Percentiles rank a stretch among this genome's conserved stretches.
phyloP scores from a whole-genome alignment of 106 monocot species.

The Agapanthus africanus region DNA sequence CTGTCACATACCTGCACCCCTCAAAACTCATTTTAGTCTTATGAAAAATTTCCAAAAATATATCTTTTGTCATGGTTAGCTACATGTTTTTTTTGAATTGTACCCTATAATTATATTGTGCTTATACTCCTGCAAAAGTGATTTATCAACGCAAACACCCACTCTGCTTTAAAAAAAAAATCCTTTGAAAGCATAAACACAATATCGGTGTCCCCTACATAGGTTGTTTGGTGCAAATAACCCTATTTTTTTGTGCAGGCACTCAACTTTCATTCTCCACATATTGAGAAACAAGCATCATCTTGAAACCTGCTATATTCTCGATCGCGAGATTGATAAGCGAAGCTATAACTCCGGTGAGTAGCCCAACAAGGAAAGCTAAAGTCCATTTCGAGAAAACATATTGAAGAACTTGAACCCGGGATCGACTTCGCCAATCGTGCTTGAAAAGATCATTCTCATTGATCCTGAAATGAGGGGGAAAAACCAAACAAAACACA shows the following conservation, averaged over 20 bases:
- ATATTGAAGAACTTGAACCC: slow-evolving; percentile 44
- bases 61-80: too few relatives aligned
- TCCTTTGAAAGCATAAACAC: too few relatives aligned
- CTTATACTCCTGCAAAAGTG: too few relatives aligned
- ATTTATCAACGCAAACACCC: neutral
- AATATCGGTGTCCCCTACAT: too few relatives aligned
- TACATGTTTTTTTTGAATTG: too few relatives aligned
- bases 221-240: too few relatives aligned
- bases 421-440: slow-evolving; percentile 62
- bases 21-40: neutral
- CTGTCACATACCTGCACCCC: slow-evolving; percentile 34
- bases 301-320: slow-evolving; percentile 55
- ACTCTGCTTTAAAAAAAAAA: neutral
- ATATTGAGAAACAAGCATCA: slow-evolving; percentile 23
- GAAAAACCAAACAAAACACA: neutral
- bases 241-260: too few relatives aligned
- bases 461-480: slow-evolving; percentile 36
- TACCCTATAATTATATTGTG: too few relatives aligned
- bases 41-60: too few relatives aligned
- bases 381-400: slow-evolving; percentile 41
- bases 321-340: slow-evolving; percentile 58
- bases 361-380: slow-evolving; percentile 53
- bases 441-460: slow-evolving; percentile 66
- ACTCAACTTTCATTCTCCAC: slow-evolving; percentile 31
- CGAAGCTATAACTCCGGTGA: slow-evolving; percentile 55